A percentile compares a stretch with the other conserved stretches of the same genome.
Evolutionary conservation across 2,329 filamentous ascomycete species (phyloP).

Genomic region (Trichoderma atroviride): DNA sequence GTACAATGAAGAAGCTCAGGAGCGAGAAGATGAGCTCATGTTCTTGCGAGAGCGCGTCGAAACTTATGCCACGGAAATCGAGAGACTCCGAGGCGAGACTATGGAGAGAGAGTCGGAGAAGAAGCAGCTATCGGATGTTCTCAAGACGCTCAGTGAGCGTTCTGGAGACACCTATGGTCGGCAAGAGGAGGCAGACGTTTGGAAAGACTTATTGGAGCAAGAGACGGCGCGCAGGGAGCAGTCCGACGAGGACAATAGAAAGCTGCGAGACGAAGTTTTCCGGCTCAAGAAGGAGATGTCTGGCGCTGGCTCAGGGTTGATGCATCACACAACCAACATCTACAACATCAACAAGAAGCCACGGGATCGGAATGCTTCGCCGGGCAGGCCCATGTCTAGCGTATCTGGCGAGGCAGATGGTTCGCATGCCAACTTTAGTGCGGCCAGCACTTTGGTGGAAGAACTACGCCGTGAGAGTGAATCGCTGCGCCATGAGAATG

Average conservation of each 20-base stretch:
- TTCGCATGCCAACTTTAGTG: slow-evolving; percentile 56
- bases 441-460: slow-evolving; percentile 71
- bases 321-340: slow-evolving; percentile 65
- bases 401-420: slow-evolving; percentile 55
- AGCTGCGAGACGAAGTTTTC: slow-evolving; percentile 80
- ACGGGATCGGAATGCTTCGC: slow-evolving; percentile 47
- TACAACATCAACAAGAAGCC: slow-evolving; percentile 64
- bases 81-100: slow-evolving; percentile 76
- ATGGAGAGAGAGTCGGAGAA: slow-evolving; percentile 82
- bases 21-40: slow-evolving; percentile 81
- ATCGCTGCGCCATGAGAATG: slow-evolving; percentile 87
- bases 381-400: slow-evolving; percentile 54
- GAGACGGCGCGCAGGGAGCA: slow-evolving; percentile 89
- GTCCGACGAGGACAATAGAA: slow-evolving; percentile 84
- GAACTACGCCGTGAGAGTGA: slow-evolving; percentile 71
- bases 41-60: slow-evolving; percentile 86
- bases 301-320: slow-evolving; percentile 38
- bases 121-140: slow-evolving; percentile 79
- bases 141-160: slow-evolving; percentile 58
- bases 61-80: slow-evolving; percentile 80
- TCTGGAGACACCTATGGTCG: slow-evolving; percentile 54
- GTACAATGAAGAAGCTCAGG: slow-evolving; percentile 63
- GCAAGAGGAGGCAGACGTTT: slow-evolving; percentile 76
- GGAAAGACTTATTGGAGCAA: slow-evolving; percentile 91
- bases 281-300: slow-evolving; percentile 66